Base-by-base conservation (phyloP, 1,284 basidiomycete genomes). In the Ceratobasidium sp. region DNA sequence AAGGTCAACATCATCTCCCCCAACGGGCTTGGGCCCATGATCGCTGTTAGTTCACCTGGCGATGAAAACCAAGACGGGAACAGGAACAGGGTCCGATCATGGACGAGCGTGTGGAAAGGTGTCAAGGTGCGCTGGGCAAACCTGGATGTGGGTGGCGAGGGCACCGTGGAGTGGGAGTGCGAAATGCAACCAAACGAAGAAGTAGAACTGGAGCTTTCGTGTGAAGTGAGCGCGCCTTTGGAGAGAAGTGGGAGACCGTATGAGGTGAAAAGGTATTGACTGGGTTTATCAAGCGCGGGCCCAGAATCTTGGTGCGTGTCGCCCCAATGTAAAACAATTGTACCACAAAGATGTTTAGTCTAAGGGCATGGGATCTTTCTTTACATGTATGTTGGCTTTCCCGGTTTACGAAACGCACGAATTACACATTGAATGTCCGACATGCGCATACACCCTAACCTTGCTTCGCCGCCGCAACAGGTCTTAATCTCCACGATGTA, bases 81-180 rank as follows among this genome's bases (percentile, higher is more conserved):
- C 56, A 65, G 61, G 72, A 48, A 31, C 62, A 71, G 53, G 37
- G 68, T n/a, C n/a, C 48, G 27, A 34, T 9, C 39, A 29, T 73
- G 69, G 53, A 31, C 37, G 51, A 62, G 29, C 11, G 56, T 49
- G 61, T 64, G 41, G 49, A 64, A 76, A 39, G 76, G 75, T 6
- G 68, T 76, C 6, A 46, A 68, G 16, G 74, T 51, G 31, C 74
- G 66, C 13, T 75, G 74, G 75, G 64, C 59, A n/a, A 31, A 34
- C 13, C 41, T 54, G 46, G 63, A 69, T 48, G 75, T 68, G 19
- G 77, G 68, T 14, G 73, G 69, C 7, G 76, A 78, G n/a, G 79
- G 79, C 2, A 56, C 76, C 51, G 54, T 79, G 6, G 79, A 79
- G 61, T 79, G 79, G 79, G 65, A 72, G 4, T 76, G 77, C 53